Base-by-base conservation (phyloP, 495 filamentous ascomycete species). In the Jackrogersella multiformis region DNA sequence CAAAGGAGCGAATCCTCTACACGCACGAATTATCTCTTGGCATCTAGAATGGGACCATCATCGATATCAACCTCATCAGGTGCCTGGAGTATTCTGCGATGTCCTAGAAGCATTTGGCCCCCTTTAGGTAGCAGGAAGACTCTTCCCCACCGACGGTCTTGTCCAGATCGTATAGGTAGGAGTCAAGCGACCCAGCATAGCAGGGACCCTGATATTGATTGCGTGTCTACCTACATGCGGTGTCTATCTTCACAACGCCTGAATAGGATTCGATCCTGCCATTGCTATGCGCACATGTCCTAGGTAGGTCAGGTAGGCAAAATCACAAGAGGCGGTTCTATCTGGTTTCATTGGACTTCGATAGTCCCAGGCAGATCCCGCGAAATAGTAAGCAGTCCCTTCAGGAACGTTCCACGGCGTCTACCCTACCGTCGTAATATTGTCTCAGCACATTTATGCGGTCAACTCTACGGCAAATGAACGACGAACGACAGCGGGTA, bases 11-110 rank as follows among this genome's bases (percentile, higher is more conserved):
- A 61, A 59, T 56, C 61, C 56, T 15, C 51, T 61, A 20, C 26
- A 7, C 26, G 61, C 57, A 66, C 56, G 35, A 61, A 30, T 62
- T 58, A 64, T 64, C 54, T 66, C 65, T 68, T 68, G 65, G 65
- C 58, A 35, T 59, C 52, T 20, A 9, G 23, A 24, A 69, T 45
- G 54, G 55, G 45, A 8, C 56, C 32, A 34, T 61, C 62, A 6
- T 49, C n/a, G 38, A 49, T 15, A 48, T 56, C 55, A 44, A 60
- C 49, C 53, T 54, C 66, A 49, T 64, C 54, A 58, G 56, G 52
- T 59, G 53, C 41, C 39, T 49, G 45, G 16, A 28, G 28, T 26
- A 26, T 34, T 20, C 61, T 10, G 21, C 44, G 57, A 57, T 61
- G 58, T 68, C 51, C 44, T 67, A 45, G 35, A 48, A 59, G 38